Evolutionary conservation across 176 grass and related monocot genomes (phyloP).

Genomic region (Otatea glauca): DNA sequence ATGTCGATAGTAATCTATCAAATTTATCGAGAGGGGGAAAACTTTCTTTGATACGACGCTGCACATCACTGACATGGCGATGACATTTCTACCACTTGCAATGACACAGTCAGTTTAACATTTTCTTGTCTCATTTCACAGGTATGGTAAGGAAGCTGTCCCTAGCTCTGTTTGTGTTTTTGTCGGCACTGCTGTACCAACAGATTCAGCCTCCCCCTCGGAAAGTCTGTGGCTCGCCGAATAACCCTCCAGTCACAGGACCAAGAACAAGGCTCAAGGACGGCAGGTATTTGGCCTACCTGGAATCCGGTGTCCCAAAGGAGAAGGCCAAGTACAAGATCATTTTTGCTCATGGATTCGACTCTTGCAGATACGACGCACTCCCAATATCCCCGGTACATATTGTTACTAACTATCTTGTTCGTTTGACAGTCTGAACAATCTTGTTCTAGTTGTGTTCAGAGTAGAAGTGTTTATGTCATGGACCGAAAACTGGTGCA

Average conservation of each 20-base stretch:
- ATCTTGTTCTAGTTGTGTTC: not conserved
- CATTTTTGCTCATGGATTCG: constrained; percentile 85
- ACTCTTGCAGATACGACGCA: constrained; percentile 66
- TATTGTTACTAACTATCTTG: not conserved
- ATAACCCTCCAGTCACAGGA: constrained; percentile 58
- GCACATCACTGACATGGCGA: not conserved
- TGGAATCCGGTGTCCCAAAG: constrained; percentile 70
- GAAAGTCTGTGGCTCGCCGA: constrained; percentile 44
- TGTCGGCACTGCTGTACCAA: constrained; percentile 54
- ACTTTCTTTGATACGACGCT: not conserved
- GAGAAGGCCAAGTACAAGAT: constrained; percentile 75
- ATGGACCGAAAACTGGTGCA: constrained; percentile 34
- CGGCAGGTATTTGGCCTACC: constrained; percentile 82
- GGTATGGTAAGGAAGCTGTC: constrained; percentile 51
- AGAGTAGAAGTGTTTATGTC: not conserved
- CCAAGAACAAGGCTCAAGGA: constrained; percentile 68
- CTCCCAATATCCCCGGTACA: constrained; percentile 65
- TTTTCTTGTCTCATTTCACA: constrained; percentile 32
- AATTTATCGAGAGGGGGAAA: not conserved
- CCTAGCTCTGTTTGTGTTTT: constrained; percentile 36
- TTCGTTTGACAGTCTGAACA: not conserved
- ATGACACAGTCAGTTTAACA: not conserved
- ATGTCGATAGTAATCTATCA: not conserved
- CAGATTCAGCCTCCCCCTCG: constrained; percentile 53
- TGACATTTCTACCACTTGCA: not conserved